Evolutionary conservation across 768 basidiomycete species (phyloP), one percentile per base, ranked within the genome.

Genomic region (Russula sp.): DNA sequence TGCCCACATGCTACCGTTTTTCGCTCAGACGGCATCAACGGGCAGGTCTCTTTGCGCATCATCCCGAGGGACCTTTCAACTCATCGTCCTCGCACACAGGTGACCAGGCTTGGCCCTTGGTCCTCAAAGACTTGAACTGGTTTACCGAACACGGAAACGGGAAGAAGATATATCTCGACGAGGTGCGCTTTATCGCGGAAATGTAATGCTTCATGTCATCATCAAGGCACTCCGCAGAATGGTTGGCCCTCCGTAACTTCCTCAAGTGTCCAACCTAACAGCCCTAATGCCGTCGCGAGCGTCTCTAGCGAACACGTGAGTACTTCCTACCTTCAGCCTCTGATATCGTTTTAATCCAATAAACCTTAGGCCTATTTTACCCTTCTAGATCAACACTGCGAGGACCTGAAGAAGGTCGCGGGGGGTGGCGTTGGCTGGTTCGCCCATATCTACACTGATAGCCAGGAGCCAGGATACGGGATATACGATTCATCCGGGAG

Each of bases 381-480:
- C n/a, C 72, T 91, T 18, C 79, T 91, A 14, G 87, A 91, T 66
- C 71, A 76, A 4, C 80, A 87, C 57, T 91, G 89, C 69, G 70
- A 75, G 11, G 78, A 84, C 68, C 77, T 91, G 69, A 91, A 91
- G 73, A 70, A 67, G 0, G 80, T 82, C 32, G 71, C 74, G 8
- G 82, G 81, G 3, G 88, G 87, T 34, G 88, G 88, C n/a, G 75
- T 90, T 34, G 87, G 88, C 16, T 91, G 89, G 89, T 91, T 91
- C 68, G 87, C 87, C 22, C 89, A 91, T 70, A 85, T 90, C 59
- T 90, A 89, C 69, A 84, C 84, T 6, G 89, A 89, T 69, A 63
- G 72, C 62, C 80, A 84, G 72, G 79, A 79, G 55, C 83, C 84
- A 18, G 88, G 88, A 16, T 90, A 90, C 68, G 89, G 89, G 8